Percentiles rank a stretch among this genome's conserved stretches.
Conservation (phyloP, 2,329 filamentous ascomycete genomes). For the Phialocephala subalpina region DNA sequence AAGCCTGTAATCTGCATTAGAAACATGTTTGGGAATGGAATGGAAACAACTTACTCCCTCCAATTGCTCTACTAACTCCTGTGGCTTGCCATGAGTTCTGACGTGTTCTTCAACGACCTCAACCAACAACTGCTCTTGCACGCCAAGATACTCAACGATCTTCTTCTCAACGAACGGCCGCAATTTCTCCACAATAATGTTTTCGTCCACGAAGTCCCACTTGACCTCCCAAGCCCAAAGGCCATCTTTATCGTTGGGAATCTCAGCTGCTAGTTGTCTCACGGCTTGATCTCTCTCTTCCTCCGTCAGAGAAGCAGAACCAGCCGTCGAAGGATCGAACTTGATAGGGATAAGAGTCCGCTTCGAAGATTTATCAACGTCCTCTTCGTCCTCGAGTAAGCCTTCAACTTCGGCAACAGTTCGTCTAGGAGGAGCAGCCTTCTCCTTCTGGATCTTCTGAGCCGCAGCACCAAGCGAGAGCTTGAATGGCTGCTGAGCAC, state of each 20-base stretch:
- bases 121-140: slow-evolving; percentile 95
- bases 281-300: slow-evolving; percentile 88
- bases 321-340: slow-evolving; percentile 72
- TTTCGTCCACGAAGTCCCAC: slow-evolving; percentile 89
- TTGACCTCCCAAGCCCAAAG: slow-evolving; percentile 93
- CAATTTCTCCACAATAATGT: slow-evolving; percentile 83
- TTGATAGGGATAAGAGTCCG: slow-evolving; percentile 84
- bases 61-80: slow-evolving; percentile 83
- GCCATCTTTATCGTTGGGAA: slow-evolving; percentile 84
- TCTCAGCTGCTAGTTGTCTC: slow-evolving; percentile 84
- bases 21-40: slow-evolving; percentile 10
- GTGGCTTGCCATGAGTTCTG: slow-evolving; percentile 76
- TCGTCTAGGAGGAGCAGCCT: slow-evolving; percentile 68
- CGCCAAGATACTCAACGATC: slow-evolving; percentile 93
- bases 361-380: slow-evolving; percentile 72
- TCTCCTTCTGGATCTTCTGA: slow-evolving; percentile 70
- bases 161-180: slow-evolving; percentile 98
- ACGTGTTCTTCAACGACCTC: slow-evolving; percentile 92
- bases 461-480: slow-evolving; percentile 90
- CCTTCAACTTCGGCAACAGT: slow-evolving; percentile 95
- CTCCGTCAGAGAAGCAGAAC: slow-evolving; percentile 76
- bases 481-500: slow-evolving; percentile 81
- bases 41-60: slow-evolving; percentile 70
- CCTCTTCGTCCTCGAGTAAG: slow-evolving; percentile 93
- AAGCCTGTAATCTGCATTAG: slow-evolving; percentile 63